These are phyloP conservation scores for Porcisia hertigi DNA, from an alignment of 208 protist species.

Conservation along the genomic window DNA sequence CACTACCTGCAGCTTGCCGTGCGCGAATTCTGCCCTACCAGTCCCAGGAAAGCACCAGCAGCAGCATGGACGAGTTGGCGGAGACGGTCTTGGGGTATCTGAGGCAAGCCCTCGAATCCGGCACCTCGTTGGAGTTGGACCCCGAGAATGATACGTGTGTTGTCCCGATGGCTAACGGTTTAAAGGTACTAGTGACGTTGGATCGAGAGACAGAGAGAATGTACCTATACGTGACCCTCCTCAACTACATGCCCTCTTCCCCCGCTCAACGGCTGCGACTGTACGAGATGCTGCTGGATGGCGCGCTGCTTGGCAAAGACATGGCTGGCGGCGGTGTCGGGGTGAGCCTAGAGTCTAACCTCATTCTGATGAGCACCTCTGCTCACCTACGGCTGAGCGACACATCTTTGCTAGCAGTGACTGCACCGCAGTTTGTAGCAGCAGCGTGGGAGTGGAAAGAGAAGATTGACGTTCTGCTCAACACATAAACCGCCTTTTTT, in stretches of 20 bases:
- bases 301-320: slow-evolving; percentile 74
- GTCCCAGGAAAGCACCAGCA: not conserved
- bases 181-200: slow-evolving; percentile 73
- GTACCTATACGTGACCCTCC: slow-evolving; percentile 78
- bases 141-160: slow-evolving; percentile 65
- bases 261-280: slow-evolving; percentile 37
- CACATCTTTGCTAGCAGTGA: slow-evolving; percentile 42
- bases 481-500: not conserved
- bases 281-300: slow-evolving; percentile 77
- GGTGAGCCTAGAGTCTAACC: slow-evolving; percentile 56
- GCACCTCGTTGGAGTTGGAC: slow-evolving; percentile 45
- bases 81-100: slow-evolving; percentile 29
- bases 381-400: slow-evolving; percentile 60
- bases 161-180: slow-evolving; percentile 33
- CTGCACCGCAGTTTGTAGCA: slow-evolving; percentile 55
- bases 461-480: slow-evolving; percentile 15
- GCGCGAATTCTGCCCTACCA: not conserved
- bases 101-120: slow-evolving; percentile 26
- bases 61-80: slow-evolving; percentile 30
- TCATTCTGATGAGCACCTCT: slow-evolving; percentile 76
- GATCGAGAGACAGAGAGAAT: slow-evolving; percentile 66
- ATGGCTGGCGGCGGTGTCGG: slow-evolving; percentile 80
- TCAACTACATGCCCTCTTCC: slow-evolving; percentile 53
- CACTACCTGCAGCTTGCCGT: not conserved
- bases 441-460: slow-evolving; percentile 45